phyloP scores from a whole-genome alignment of 2,329 filamentous ascomycete species.

The Cordyceps tenuipes region DNA sequence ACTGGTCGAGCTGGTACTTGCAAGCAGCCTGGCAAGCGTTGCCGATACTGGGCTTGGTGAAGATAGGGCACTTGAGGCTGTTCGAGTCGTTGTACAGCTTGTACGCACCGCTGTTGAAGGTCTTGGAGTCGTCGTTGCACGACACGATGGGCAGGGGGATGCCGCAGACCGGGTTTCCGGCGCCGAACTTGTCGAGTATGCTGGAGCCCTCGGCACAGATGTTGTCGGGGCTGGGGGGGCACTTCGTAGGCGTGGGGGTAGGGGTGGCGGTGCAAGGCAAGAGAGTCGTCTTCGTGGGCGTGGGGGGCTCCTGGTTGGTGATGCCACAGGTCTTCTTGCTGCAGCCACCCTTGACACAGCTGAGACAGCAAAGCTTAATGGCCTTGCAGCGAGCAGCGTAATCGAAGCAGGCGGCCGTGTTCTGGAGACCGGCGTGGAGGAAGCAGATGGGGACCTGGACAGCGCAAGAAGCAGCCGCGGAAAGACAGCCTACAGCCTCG shows the following conservation, averaged over 20 bases:
- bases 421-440: background rate
- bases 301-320: background rate
- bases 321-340: slow-evolving; percentile 3
- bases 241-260: slow-evolving; percentile 2
- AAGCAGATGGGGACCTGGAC: slow-evolving; percentile 4
- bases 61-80: background rate
- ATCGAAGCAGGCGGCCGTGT: slow-evolving; percentile 4
- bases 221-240: slow-evolving; percentile 9
- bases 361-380: slow-evolving; percentile 6
- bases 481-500: background rate
- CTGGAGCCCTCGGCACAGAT: slow-evolving; percentile 8
- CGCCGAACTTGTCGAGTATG: slow-evolving; percentile 7
- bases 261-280: background rate
- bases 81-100: slow-evolving; percentile 10
- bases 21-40: slow-evolving; percentile 10
- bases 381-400: background rate
- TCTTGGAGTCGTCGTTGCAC: slow-evolving; percentile 4
- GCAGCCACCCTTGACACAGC: slow-evolving; percentile 2
- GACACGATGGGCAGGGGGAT: slow-evolving; percentile 9
- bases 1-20: slow-evolving; percentile 10
- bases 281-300: background rate
- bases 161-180: slow-evolving; percentile 6
- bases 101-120: background rate
- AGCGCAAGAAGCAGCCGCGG: background rate
- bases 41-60: background rate